Percentiles rank a stretch among this genome's conserved stretches.
These are phyloP conservation scores for Paramecium octaurelia DNA, from an alignment of 73 alveolate species.

Conservation along the genomic window DNA sequence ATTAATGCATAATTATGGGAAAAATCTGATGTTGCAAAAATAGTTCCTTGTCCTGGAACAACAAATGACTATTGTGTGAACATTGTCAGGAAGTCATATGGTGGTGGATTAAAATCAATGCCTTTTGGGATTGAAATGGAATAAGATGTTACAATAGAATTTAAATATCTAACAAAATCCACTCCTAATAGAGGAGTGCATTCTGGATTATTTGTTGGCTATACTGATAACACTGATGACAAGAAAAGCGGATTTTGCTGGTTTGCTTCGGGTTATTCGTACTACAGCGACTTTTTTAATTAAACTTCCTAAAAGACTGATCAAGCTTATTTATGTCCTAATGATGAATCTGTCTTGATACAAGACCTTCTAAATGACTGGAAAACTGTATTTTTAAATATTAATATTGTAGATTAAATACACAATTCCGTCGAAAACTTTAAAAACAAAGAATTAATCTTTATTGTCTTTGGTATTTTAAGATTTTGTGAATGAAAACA, in stretches of 20 bases:
- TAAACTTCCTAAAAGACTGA: neutral
- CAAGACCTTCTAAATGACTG: neutral
- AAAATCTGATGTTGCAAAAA: neutral
- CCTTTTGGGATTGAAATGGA: neutral
- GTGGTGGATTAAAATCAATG: neutral
- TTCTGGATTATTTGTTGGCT: neutral
- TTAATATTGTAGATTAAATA: neutral
- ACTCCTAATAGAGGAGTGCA: neutral
- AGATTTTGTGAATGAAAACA: neutral
- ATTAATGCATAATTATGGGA: neutral
- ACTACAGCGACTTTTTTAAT: neutral
- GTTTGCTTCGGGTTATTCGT: neutral
- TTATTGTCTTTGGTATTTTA: neutral
- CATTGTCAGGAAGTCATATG: neutral
- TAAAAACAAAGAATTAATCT: neutral
- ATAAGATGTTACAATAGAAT: neutral
- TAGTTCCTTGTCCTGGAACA: neutral
- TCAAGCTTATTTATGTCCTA: neutral
- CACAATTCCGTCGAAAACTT: neutral
- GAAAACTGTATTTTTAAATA: slow-evolving; percentile 1
- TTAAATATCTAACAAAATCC: slow-evolving; percentile 28
- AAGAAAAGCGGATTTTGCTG: neutral
- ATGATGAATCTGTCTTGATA: neutral
- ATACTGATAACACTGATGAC: neutral
- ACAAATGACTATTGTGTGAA: neutral